Evolutionary conservation across 2,329 filamentous ascomycete genomes (phyloP), one percentile per base, ranked within the genome.

Genomic region (Aureobasidium sp.): DNA sequence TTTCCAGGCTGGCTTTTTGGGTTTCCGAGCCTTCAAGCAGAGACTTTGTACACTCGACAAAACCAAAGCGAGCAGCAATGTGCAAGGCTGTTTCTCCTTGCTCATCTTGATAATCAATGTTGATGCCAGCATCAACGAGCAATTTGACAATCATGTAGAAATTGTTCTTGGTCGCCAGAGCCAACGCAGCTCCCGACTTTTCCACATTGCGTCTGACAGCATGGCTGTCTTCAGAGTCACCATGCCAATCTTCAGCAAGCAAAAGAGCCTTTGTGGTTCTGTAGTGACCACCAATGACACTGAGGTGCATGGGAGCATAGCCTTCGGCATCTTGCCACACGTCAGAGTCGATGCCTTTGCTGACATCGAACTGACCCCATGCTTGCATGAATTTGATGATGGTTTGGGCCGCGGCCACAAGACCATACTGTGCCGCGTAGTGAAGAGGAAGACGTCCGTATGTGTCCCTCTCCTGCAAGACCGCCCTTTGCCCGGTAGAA

Each of bases 261-360:
- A 98, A 76, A 3, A 98, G 78, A 14, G 84, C 80, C 60, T 86
- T 81, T 0, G 90, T 96, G 0, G 91, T 95, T 48, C 90, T 73
- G 2, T 88, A 83, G 67, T 98, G 93, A 0, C 91, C 91, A 37
- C 88, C 90, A 42, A 95, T 87, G 22, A 97, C 91, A 62, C 87
- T 89, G 39, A 98, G 79, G 71, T 98, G 91, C 37, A 98, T 74
- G 1, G 93, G 93, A 8, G 90, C 88, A 68, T 86, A 89, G 16
- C 93, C 91, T 63, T 97, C 93, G 17, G 83, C 80, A 65, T 98
- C 93, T 69, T 96, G 91, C 91, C 91, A 97, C 57, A 84, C 78
- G 1, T 81, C 77, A 0, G 88, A 86, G 66, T 97, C 91, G 45
- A 98, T 94, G 8, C 90, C 90, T 57, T 89, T 78, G 30, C 83